These are phyloP conservation scores for Linnemannia schmuckeri DNA, from an alignment of 192 early-diverging fungal species.

Conservation along the genomic window DNA sequence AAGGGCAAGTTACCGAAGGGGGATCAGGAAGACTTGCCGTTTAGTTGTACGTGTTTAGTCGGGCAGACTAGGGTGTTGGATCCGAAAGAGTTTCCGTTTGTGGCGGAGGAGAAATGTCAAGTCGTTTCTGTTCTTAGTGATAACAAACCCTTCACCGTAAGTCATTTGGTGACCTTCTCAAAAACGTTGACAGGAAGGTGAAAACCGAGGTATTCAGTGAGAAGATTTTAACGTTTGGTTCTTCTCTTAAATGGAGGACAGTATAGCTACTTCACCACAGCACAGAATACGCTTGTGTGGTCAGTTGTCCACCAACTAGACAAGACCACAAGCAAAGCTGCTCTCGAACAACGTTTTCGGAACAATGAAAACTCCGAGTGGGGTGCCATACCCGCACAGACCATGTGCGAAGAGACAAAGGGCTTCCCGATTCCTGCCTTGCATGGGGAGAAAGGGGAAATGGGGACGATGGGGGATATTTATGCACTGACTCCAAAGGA, in stretches of 20 bases:
- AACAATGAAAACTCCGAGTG: constrained; percentile 17
- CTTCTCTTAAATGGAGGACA: background rate
- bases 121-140: background rate
- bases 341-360: background rate
- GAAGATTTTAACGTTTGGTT: background rate
- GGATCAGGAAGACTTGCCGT: constrained; percentile 5
- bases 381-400: constrained; percentile 11
- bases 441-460: background rate
- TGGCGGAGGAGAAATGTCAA: too few species aligned
- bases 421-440: constrained; percentile 7
- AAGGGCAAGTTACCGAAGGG: background rate
- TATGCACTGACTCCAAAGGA: background rate
- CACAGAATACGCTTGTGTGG: constrained; percentile 11
- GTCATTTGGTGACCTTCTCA: too few species aligned
- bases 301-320: constrained; percentile 16
- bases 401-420: background rate
- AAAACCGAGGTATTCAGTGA: too few species aligned
- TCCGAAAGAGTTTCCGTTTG: background rate
- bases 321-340: background rate
- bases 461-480: constrained; percentile 3
- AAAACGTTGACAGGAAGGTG: too few species aligned
- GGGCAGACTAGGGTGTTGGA: constrained; percentile 14
- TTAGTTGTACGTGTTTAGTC: constrained; percentile 2
- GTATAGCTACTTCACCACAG: constrained; percentile 9
- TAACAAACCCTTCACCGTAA: constrained; percentile 15